Conservation (phyloP, 345 rosid genomes). For the Salix dunnii region DNA sequence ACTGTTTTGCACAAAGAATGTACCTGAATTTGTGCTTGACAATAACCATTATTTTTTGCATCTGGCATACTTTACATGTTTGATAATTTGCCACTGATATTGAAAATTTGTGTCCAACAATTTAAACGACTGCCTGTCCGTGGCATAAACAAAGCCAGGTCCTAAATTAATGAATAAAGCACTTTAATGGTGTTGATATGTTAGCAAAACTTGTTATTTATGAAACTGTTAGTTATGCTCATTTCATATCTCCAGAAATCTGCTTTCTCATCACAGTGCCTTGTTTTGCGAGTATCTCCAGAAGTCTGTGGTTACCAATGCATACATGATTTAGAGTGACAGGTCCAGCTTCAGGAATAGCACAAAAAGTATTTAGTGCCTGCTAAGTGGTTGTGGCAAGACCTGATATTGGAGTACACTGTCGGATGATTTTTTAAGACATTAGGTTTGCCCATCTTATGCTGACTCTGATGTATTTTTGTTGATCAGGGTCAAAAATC, state of each 20-base stretch:
- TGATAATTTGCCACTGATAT: too few species aligned
- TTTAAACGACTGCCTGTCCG: too few species aligned
- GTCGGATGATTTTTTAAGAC: not conserved
- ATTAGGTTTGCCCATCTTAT: not conserved
- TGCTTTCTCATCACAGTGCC: too few species aligned
- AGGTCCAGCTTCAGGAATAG: not conserved
- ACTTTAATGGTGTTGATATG: too few species aligned
- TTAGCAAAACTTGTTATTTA: too few species aligned
- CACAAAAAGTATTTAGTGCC: not conserved
- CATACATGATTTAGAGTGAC: too few species aligned
- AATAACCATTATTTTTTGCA: not conserved
- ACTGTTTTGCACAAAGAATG: not conserved
- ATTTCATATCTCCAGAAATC: too few species aligned
- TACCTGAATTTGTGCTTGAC: not conserved
- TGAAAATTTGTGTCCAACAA: too few species aligned
- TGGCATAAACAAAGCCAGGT: too few species aligned
- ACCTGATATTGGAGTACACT: not conserved
- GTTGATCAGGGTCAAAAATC: constrained; percentile 86
- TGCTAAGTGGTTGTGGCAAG: not conserved
- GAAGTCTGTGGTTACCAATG: too few species aligned
- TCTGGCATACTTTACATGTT: not conserved
- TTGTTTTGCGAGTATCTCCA: not conserved
- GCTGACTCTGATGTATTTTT: not conserved
- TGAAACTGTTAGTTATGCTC: too few species aligned
- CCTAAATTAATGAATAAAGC: too few species aligned